phyloP scores from a whole-genome alignment of 1,284 basidiomycete species.

The Leccinum pseudoinsigne region DNA sequence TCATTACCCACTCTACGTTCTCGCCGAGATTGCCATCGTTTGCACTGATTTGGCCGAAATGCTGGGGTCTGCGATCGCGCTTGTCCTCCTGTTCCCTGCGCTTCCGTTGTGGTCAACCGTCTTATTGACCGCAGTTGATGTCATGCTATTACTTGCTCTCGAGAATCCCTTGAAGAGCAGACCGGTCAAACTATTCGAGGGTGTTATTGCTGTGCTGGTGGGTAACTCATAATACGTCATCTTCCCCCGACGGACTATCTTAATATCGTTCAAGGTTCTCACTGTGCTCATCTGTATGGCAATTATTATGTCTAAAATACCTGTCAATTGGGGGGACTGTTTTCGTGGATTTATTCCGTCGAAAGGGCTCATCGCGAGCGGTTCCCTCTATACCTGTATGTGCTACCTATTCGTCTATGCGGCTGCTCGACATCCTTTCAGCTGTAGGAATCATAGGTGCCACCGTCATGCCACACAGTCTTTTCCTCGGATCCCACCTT shows the following conservation, averaged over 20 bases:
- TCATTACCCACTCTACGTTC: conserved; percentile 53
- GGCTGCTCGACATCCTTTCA: conserved; percentile 31
- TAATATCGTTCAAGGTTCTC: conserved; percentile 54
- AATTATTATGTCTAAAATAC: conserved; percentile 74
- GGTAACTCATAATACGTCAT: conserved; percentile 15
- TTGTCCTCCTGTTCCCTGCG: conserved; percentile 69
- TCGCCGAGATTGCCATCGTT: conserved; percentile 69
- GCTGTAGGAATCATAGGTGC: conserved; percentile 84
- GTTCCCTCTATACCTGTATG: conserved; percentile 79
- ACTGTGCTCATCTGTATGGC: conserved; percentile 83
- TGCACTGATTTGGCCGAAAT: conserved; percentile 62
- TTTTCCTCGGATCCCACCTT: conserved; percentile 87
- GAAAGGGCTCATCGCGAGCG: conserved; percentile 57
- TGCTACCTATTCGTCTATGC: background rate
- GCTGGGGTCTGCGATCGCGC: conserved; percentile 73
- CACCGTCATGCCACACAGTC: conserved; percentile 89
- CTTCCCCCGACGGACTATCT: background rate
- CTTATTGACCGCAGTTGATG: conserved; percentile 70
- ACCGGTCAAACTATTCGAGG: conserved; percentile 61
- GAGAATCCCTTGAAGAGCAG: conserved; percentile 43
- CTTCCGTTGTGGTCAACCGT: conserved; percentile 71
- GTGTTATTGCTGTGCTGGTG: conserved; percentile 62
- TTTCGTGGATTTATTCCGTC: conserved; percentile 90
- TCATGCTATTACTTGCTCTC: conserved; percentile 60
- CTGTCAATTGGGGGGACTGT: conserved; percentile 75